Base-by-base conservation (phyloP, 768 basidiomycete species). In the Cubamyces sp. region DNA sequence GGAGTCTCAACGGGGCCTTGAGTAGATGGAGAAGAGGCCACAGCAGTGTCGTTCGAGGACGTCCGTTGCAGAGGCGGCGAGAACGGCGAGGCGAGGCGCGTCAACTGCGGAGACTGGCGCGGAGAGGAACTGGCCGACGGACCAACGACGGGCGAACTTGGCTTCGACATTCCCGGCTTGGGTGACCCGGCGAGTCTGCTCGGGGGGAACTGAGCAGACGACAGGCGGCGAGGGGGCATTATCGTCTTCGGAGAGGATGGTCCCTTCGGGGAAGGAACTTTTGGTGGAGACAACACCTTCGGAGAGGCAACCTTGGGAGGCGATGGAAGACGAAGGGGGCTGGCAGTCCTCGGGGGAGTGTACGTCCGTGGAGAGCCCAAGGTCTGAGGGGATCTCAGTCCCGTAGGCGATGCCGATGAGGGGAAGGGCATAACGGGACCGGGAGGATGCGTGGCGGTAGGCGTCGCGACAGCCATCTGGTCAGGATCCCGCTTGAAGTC, bases 1-100 rank as follows among this genome's bases (percentile, higher is more conserved):
- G 68, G 63, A 30, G 74, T 61, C 21, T 84, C 85, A 15, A 81
- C 46, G 1, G 87, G 82, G 1, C 84, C 82, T 25, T 77, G 68
- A 0, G 86, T 85, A 0, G 87, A 86, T 16, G 78, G 76, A 12
- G 84, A 83, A n/a, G 85, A 82, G 18, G 78, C 61, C 14, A 62
- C n/a, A 25, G 66, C 65, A 6, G 73, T 73, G 11, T 86, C 85
- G 65, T 81, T 83, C 43, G 85, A 86, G 16, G 75, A 65, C 49
- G 75, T 69, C 37, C 75, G 73, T 15, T 65, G 61, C 11, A 81
- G 69, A 30, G 70, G 64, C 4, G 72, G 66, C n/a, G 70, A 61
- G 42, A 67, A 64, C 21, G 68, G 64, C 6, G 68, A 61, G 7
- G 67, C 34, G 30, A 71, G 62, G 51, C 62, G 69, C 16, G 67